These are phyloP conservation scores for Crepidotus sp. DNA, from an alignment of 1,284 basidiomycete species.

Conservation along the genomic window DNA sequence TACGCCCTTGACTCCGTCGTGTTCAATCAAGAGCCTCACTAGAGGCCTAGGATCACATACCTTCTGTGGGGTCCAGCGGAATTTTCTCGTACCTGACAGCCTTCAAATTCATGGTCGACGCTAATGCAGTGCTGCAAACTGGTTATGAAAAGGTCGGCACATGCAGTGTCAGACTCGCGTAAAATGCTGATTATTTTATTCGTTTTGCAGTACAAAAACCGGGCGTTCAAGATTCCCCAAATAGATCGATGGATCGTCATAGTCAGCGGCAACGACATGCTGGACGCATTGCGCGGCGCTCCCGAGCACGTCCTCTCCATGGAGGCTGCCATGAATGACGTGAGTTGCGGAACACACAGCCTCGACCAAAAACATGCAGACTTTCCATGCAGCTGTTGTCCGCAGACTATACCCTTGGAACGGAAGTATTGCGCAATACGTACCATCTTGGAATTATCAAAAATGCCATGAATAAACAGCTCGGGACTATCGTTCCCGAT, in stretches of 20 bases:
- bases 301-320: conserved; percentile 19
- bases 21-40: neutral
- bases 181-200: too few relatives aligned
- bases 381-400: neutral
- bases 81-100: neutral
- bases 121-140: neutral
- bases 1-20: neutral
- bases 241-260: conserved; percentile 27
- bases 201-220: too few relatives aligned
- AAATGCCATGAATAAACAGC: neutral
- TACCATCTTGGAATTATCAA: neutral
- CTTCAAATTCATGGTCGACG: neutral
- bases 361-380: neutral
- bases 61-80: neutral
- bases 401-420: neutral
- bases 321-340: conserved; percentile 15
- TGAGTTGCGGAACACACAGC: neutral
- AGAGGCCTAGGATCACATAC: neutral
- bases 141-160: neutral
- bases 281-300: conserved; percentile 15
- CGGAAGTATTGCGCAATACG: neutral
- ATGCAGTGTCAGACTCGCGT: too few relatives aligned
- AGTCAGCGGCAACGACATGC: conserved; percentile 7
- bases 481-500: neutral
- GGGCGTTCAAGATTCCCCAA: conserved; percentile 22